phyloP scores from a whole-genome alignment of 2,329 filamentous ascomycete species.

The Amylocarpus encephaloides region DNA sequence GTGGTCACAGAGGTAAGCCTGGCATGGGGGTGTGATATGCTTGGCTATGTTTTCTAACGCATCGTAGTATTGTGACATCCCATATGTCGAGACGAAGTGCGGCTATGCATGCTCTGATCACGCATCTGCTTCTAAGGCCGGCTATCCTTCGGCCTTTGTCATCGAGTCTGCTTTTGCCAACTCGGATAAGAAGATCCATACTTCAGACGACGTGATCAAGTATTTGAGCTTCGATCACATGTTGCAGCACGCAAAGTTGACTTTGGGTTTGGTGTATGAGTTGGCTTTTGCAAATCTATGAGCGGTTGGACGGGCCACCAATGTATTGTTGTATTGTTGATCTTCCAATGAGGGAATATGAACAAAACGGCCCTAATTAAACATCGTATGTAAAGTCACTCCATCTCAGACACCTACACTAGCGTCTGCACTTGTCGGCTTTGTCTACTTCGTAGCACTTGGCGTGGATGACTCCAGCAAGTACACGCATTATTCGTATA shows the following conservation, averaged over 20 bases:
- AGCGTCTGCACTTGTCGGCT: too few species aligned
- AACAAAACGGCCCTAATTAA: too few species aligned
- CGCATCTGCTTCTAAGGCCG: constrained; percentile 65
- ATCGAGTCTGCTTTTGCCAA: constrained; percentile 67
- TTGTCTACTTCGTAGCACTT: too few species aligned
- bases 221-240: constrained; percentile 81
- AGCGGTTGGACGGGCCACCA: neutral
- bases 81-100: constrained; percentile 80
- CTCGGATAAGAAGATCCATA: constrained; percentile 63
- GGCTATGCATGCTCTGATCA: constrained; percentile 80
- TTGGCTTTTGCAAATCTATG: constrained; percentile 61
- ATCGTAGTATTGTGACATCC: constrained; percentile 73
- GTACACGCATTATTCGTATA: too few species aligned
- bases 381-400: too few species aligned
- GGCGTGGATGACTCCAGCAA: too few species aligned
- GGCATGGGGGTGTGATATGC: neutral
- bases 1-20: constrained; percentile 60
- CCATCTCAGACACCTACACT: too few species aligned
- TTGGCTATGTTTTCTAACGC: constrained; percentile 5
- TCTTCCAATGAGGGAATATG: too few species aligned
- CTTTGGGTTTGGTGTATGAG: constrained; percentile 76
- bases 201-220: constrained; percentile 63
- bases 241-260: constrained; percentile 83
- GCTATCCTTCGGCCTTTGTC: constrained; percentile 69
- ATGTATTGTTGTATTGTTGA: neutral